Evolutionary conservation across 2,329 filamentous ascomycete species (phyloP), one percentile per base, ranked within the genome.

Genomic region (Atkinsonella hypoxylon): DNA sequence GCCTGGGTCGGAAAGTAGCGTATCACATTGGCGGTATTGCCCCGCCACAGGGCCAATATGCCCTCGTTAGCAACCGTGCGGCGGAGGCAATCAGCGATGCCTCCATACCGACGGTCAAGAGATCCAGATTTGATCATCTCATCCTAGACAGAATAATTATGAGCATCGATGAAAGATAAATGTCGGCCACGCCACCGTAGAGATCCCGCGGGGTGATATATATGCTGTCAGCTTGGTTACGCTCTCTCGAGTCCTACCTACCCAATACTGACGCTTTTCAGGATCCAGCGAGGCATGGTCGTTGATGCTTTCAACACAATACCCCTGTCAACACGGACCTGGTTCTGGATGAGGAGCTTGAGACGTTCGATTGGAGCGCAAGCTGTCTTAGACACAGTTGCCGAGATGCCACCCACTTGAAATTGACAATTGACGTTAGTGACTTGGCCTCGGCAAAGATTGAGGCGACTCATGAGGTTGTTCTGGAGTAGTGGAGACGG

Each of bases 21-120:
- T 82, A 98, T 95, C 76, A 98, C 93, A 86, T 98, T 98, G 89
- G 93, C 93, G 72, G 93, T 98, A 88, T 98, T 98, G 78, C 93
- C 93, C 84, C 93, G 85, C 93, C 93, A 98, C 67, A 98, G 83
- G 61, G 91, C 83, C 74, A 93, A 84, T 66, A 93, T 76, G 87
- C 93, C 93, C 82, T 98, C 93, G 60, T 86, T 79, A 67, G 83
- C 82, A 59, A 81, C 81, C 70, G 91, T 97, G 72, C 93, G 88
- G 67, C 77, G 78, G 86, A 98, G 98, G 82, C 91, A 97, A 73
- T 98, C 93, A 56, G 58, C 68, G 71, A 98, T 97, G 73, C 93
- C 93, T 67, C 77, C 76, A 83, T 96, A 98, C 77, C 91, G 94
- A 76, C 85, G 85, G 83, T 94, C 89, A 61, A 98, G 91, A 88